Evolutionary conservation across 2,329 filamentous ascomycete genomes (phyloP), one percentile per base, ranked within the genome.

Genomic region (Trichophyton schoenleinii): DNA sequence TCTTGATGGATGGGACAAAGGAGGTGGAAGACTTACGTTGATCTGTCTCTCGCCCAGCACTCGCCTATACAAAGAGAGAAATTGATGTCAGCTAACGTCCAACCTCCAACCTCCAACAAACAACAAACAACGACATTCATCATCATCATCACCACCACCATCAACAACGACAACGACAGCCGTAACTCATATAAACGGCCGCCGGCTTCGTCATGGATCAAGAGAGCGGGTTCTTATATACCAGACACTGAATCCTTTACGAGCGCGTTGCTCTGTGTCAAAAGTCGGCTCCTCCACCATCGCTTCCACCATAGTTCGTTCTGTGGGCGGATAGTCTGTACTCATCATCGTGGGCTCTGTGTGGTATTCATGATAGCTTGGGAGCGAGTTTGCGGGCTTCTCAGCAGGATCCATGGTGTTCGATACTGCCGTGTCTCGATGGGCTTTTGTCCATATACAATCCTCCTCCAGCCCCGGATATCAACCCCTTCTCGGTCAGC

Each of bases 1-100:
- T 8, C 11, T 13, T 28, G 36, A 46, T 46, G n/a, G n/a, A 7
- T 22, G n/a, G n/a, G 7, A 5, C 11, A 59, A 20, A 41, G 25
- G 34, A 41, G 38, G 8, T 13, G 8, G 15, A 28, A 52, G 22
- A 65, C 65, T 64, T 59, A 66, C 65, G 63, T 75, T 77, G 62
- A 76, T 75, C 48, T 77, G 74, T 46, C 74, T 68, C 63, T 77
- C 74, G 46, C 70, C 70, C 55, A 77, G 64, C 4, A 73, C 71
- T 67, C 74, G 70, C 74, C 75, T 76, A 55, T 42, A 15, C 18
- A 59, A 57, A 20, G 4, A 18, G n/a, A 44, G n/a, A 59, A 46
- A 11, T 44, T 22, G 1, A 13, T 31, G 46, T 57, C 42, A 59
- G 58, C 6, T 9, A 38, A 44, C 41, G 28, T 28, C 28, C 28